Conservation (phyloP, 495 filamentous ascomycete species). For the Cairneyella variabilis region DNA sequence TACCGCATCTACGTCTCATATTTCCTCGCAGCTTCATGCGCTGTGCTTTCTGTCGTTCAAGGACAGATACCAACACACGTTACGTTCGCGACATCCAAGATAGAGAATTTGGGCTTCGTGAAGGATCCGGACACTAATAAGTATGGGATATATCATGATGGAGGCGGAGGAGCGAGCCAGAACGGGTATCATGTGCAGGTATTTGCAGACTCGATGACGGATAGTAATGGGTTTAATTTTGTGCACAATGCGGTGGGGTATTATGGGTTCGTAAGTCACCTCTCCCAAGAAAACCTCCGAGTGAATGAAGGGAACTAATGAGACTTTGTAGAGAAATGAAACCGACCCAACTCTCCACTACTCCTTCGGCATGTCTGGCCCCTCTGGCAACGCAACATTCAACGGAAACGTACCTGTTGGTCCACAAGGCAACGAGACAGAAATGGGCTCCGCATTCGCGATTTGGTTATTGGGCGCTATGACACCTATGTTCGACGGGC, state of each 20-base stretch:
- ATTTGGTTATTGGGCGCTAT: not conserved
- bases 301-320: not conserved
- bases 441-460: not conserved
- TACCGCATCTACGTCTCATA: too few relatives aligned
- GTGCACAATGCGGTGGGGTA: slow-evolving; percentile 1
- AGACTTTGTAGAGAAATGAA: not conserved
- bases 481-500: not conserved
- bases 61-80: not conserved
- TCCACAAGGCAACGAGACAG: not conserved
- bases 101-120: not conserved
- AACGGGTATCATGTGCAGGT: slow-evolving; percentile 4
- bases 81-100: not conserved
- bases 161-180: not conserved
- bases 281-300: not conserved
- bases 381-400: not conserved
- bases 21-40: too few relatives aligned
- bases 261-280: not conserved
- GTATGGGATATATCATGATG: not conserved
- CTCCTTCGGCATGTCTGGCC: not conserved
- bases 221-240: not conserved
- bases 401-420: not conserved
- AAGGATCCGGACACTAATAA: not conserved
- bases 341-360: not conserved
- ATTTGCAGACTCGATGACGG: not conserved
- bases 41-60: not conserved